These are phyloP conservation scores for Leccinellum albellum DNA, from an alignment of 768 basidiomycete genomes.

Conservation along the genomic window DNA sequence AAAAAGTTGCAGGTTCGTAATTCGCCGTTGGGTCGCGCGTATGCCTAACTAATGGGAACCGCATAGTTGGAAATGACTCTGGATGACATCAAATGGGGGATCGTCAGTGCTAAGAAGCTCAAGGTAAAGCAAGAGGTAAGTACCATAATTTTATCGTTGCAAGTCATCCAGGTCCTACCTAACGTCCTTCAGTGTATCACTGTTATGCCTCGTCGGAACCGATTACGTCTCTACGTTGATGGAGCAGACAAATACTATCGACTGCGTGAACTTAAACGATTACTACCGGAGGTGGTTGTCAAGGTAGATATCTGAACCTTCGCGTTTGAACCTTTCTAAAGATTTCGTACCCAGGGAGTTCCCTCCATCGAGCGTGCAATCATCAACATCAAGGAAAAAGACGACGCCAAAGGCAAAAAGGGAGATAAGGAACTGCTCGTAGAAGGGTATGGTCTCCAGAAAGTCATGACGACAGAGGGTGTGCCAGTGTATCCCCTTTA, in stretches of 20 bases:
- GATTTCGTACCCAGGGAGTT: conserved; percentile 57
- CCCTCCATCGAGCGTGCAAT: conserved; percentile 86
- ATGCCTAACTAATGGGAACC: neutral
- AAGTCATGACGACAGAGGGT: conserved; percentile 98
- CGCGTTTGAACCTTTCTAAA: neutral
- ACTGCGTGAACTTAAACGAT: conserved; percentile 81
- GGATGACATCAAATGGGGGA: conserved; percentile 91
- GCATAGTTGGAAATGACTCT: conserved; percentile 83
- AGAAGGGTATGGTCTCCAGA: conserved; percentile 94
- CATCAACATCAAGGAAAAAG: conserved; percentile 92
- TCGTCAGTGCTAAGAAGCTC: conserved; percentile 80
- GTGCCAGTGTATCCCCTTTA: conserved; percentile 13
- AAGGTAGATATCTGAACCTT: conserved; percentile 50
- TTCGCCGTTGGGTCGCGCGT: neutral
- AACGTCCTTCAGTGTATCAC: conserved; percentile 58
- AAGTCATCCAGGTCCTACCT: neutral
- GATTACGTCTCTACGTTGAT: conserved; percentile 78
- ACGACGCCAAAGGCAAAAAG: conserved; percentile 73
- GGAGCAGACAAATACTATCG: conserved; percentile 76
- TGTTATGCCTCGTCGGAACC: conserved; percentile 67
- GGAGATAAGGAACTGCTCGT: conserved; percentile 90
- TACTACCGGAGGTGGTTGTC: conserved; percentile 81
- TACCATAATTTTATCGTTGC: neutral
- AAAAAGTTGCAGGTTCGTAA: conserved; percentile 73
- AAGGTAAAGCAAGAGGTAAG: conserved; percentile 86